Percentiles rank a stretch among this genome's conserved stretches.
Evolutionary conservation across 768 basidiomycete species (phyloP).

Genomic region (Symmetrospora coprosmae): DNA sequence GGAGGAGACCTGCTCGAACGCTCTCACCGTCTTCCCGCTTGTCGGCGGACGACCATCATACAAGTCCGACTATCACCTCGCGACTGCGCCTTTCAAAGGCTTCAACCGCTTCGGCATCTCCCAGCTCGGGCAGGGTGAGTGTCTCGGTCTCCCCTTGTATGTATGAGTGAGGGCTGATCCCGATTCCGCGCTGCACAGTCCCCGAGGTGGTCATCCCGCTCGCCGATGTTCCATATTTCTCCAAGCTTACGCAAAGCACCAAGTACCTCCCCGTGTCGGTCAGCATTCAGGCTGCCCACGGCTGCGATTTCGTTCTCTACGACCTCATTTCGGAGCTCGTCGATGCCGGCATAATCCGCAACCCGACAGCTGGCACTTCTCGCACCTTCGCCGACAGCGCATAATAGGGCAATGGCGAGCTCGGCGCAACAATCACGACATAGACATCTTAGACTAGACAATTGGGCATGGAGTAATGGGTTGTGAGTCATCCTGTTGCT

Average conservation of each 20-base stretch:
- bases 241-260: conserved; percentile 27
- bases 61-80: neutral
- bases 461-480: too few species aligned
- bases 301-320: conserved; percentile 34
- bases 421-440: too few species aligned
- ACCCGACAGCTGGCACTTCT: neutral
- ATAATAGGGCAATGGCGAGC: too few species aligned
- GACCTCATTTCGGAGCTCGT: conserved; percentile 32
- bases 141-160: neutral
- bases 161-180: conserved; percentile 17
- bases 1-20: conserved; percentile 31
- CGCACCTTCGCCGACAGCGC: too few species aligned
- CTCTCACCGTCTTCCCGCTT: neutral
- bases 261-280: conserved; percentile 34
- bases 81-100: neutral
- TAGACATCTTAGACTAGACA: too few species aligned
- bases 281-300: conserved; percentile 29
- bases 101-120: conserved; percentile 6
- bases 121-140: neutral
- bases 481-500: too few species aligned
- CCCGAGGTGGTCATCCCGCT: conserved; percentile 32
- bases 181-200: conserved; percentile 4
- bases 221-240: conserved; percentile 33
- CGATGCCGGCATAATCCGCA: conserved; percentile 21
- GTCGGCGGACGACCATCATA: neutral